Conservation (phyloP, 2,329 filamentous ascomycete genomes). For the Didymellaceae sp. region DNA sequence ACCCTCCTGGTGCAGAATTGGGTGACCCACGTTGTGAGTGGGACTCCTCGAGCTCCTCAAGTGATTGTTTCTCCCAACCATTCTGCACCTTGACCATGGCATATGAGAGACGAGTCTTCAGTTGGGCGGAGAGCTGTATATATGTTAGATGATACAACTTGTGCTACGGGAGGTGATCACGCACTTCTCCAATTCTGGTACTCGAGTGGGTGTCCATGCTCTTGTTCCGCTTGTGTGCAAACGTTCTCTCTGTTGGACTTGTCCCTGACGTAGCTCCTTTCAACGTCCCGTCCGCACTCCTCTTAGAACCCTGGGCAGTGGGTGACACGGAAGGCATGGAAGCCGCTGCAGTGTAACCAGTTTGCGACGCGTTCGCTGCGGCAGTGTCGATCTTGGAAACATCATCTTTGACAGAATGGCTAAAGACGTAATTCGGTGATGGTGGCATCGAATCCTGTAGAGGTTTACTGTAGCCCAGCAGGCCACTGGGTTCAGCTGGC, state of each 20-base stretch:
- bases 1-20: slow-evolving; percentile 62
- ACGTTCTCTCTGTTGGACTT: slow-evolving; percentile 23
- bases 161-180: slow-evolving; percentile 33
- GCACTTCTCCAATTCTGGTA: slow-evolving; percentile 76
- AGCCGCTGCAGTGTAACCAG: slow-evolving; percentile 45
- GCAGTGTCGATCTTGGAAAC: slow-evolving; percentile 33
- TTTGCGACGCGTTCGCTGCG: slow-evolving; percentile 34
- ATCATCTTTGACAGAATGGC: slow-evolving; percentile 25
- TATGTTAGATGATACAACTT: slow-evolving; percentile 31
- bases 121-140: slow-evolving; percentile 73
- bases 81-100: slow-evolving; percentile 91
- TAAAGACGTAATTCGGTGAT: slow-evolving; percentile 62
- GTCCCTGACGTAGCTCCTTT: slow-evolving; percentile 51
- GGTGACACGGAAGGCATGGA: slow-evolving; percentile 52
- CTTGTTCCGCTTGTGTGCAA: slow-evolving; percentile 72
- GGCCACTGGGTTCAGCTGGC: slow-evolving; percentile 34
- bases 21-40: slow-evolving; percentile 73
- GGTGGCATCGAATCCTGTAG: slow-evolving; percentile 23
- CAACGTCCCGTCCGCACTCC: slow-evolving; percentile 76
- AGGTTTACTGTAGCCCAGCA: slow-evolving; percentile 54
- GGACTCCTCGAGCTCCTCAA: slow-evolving; percentile 78
- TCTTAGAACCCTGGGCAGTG: slow-evolving; percentile 65
- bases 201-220: slow-evolving; percentile 72
- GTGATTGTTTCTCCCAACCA: slow-evolving; percentile 80
- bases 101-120: slow-evolving; percentile 85